A percentile compares a stretch with the other conserved stretches of the same genome.
Conservation (phyloP, 2,329 filamentous ascomycete genomes). For the Aurifilum marmelostoma region DNA sequence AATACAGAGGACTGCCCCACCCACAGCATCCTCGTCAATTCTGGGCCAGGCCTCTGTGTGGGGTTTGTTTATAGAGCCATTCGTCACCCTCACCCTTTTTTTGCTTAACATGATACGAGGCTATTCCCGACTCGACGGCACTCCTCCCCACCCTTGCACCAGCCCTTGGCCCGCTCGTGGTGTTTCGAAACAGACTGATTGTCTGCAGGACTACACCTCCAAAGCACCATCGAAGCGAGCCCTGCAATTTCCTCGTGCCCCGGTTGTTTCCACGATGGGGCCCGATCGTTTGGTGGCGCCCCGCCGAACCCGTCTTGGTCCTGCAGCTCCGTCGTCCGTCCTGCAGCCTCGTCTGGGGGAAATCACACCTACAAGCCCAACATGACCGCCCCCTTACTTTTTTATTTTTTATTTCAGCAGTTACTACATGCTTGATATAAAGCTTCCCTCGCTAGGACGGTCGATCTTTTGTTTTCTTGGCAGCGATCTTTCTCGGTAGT, state of each 20-base stretch:
- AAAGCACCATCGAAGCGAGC: conserved; percentile 11
- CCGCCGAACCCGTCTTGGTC: not conserved
- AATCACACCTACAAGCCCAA: not conserved
- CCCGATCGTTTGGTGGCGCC: not conserved
- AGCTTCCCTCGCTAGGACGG: not conserved
- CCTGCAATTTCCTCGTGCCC: conserved; percentile 12
- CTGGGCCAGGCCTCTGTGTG: not conserved
- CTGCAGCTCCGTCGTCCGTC: not conserved
- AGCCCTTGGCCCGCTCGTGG: not conserved
- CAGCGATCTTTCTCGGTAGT: not conserved
- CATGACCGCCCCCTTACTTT: not conserved
- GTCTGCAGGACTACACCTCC: not conserved
- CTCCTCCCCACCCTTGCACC: not conserved
- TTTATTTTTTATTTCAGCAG: not conserved
- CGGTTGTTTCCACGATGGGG: not conserved
- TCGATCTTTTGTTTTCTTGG: not conserved
- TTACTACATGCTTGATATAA: not conserved
- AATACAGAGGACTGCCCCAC: not conserved
- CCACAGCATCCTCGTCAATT: not conserved
- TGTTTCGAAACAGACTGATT: conserved; percentile 15
- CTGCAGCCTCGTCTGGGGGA: conserved; percentile 4
- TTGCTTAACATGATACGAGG: conserved; percentile 17
- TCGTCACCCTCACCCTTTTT: conserved; percentile 3
- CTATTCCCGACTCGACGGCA: conserved; percentile 18
- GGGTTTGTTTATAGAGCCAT: conserved; percentile 11